Evolutionary conservation across 306 rosid genomes (phyloP).

Genomic region (Casuarina equisetifolia): DNA sequence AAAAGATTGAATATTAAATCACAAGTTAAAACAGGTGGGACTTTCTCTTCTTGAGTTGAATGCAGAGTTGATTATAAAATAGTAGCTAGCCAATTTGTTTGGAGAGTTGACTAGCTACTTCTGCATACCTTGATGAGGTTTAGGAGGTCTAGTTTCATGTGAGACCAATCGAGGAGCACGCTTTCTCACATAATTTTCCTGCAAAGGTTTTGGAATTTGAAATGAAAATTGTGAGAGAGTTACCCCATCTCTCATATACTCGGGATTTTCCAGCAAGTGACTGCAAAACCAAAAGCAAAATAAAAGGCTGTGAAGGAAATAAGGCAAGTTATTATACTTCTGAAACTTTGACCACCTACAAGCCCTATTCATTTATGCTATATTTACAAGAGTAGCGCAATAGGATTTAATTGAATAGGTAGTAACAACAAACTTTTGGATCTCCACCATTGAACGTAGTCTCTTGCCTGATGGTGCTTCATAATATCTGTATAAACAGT

Average conservation of each 20-base stretch:
- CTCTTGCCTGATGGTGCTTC: slow-evolving; percentile 83
- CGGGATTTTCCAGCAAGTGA: slow-evolving; percentile 77
- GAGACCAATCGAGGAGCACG: slow-evolving; percentile 55
- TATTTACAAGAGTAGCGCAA: neutral
- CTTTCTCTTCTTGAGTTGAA: too few species aligned
- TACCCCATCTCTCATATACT: slow-evolving; percentile 54
- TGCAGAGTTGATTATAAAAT: neutral
- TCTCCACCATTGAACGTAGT: slow-evolving; percentile 87
- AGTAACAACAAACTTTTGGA: slow-evolving; percentile 62
- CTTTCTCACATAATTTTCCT: slow-evolving; percentile 85
- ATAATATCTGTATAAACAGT: slow-evolving; percentile 65
- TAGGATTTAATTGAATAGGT: slow-evolving; percentile 19
- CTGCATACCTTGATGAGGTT: slow-evolving; percentile 60
- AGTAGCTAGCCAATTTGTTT: neutral
- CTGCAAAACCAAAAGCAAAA: slow-evolving; percentile 40
- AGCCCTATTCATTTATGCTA: neutral
- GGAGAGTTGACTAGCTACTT: neutral
- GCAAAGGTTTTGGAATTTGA: slow-evolving; percentile 79
- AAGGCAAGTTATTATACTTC: slow-evolving; percentile 14
- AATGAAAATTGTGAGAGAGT: slow-evolving; percentile 70
- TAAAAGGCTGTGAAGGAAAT: slow-evolving; percentile 12
- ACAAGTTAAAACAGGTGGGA: neutral
- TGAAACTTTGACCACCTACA: neutral
- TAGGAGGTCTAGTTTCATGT: slow-evolving; percentile 35
- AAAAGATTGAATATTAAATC: neutral